Percentiles rank a stretch among this genome's conserved stretches.
These are phyloP conservation scores for Rubus idaeus DNA, from an alignment of 306 rosid genomes.

Conservation along the genomic window DNA sequence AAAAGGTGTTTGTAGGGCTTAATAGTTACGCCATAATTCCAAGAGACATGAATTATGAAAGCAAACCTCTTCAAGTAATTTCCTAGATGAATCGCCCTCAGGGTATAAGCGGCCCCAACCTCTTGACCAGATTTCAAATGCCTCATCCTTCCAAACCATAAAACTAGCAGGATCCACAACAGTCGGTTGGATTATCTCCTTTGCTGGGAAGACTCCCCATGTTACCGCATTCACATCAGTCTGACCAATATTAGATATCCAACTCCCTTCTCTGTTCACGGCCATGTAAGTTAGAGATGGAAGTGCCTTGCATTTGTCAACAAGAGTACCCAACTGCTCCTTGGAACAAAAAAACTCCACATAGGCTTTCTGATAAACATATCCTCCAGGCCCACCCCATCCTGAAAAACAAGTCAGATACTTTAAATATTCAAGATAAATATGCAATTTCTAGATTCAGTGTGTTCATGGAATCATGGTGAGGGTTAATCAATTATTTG, in stretches of 20 bases:
- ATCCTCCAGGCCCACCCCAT: constrained; percentile 96
- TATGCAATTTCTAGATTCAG: background rate
- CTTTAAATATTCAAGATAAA: background rate
- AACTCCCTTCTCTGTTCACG: constrained; percentile 69
- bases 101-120: constrained; percentile 83
- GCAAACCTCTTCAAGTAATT: constrained; percentile 82
- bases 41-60: background rate
- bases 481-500: background rate
- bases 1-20: background rate
- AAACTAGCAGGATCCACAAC: constrained; percentile 92
- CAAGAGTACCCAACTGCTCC: constrained; percentile 66
- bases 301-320: constrained; percentile 63
- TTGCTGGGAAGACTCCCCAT: constrained; percentile 97
- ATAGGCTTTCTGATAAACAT: constrained; percentile 94
- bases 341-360: constrained; percentile 91
- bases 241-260: constrained; percentile 68
- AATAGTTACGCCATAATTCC: background rate
- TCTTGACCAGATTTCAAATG: constrained; percentile 89
- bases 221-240: constrained; percentile 88
- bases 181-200: constrained; percentile 93
- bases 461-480: background rate
- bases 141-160: constrained; percentile 91
- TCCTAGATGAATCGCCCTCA: constrained; percentile 71
- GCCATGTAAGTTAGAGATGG: constrained; percentile 82
- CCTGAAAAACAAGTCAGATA: constrained; percentile 40